Percentiles rank a stretch among this genome's conserved stretches.
phyloP scores from a whole-genome alignment of 1,139 yeast genomes.

The Sugiyamaella xylanicola region DNA sequence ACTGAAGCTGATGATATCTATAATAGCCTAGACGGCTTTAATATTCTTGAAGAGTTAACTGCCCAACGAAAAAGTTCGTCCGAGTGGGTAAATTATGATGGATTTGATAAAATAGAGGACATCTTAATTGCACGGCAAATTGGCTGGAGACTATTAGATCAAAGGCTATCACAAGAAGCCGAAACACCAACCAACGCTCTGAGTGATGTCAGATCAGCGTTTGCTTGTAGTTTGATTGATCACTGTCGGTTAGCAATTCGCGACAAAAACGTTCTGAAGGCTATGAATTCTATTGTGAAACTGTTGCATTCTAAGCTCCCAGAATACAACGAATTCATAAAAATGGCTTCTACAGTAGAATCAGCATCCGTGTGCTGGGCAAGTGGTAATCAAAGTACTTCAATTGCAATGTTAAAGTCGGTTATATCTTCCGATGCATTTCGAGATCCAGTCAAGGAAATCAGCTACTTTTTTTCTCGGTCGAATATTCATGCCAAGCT shows the following conservation, averaged over 20 bases:
- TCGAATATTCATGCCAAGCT: slow-evolving; percentile 42
- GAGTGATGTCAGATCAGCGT: slow-evolving; percentile 8
- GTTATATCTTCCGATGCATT: slow-evolving; percentile 16
- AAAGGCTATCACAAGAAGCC: neutral
- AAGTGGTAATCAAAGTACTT: slow-evolving; percentile 29
- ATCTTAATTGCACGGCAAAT: slow-evolving; percentile 30
- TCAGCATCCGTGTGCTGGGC: slow-evolving; percentile 31
- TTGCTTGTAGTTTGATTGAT: slow-evolving; percentile 13
- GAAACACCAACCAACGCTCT: neutral
- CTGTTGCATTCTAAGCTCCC: slow-evolving; percentile 8
- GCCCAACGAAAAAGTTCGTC: slow-evolving; percentile 7
- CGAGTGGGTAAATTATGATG: slow-evolving; percentile 18
- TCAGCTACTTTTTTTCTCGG: slow-evolving; percentile 15
- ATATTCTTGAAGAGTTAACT: neutral
- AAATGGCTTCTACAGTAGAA: slow-evolving; percentile 12
- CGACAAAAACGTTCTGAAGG: slow-evolving; percentile 22
- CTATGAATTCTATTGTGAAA: slow-evolving; percentile 25
- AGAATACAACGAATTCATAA: neutral
- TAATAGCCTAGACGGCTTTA: slow-evolving; percentile 2
- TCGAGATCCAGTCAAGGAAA: slow-evolving; percentile 8
- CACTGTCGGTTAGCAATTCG: slow-evolving; percentile 22
- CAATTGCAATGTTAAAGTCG: slow-evolving; percentile 27
- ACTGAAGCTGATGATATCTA: slow-evolving; percentile 21
- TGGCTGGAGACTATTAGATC: slow-evolving; percentile 26
- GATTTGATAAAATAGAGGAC: slow-evolving; percentile 18